Percentiles rank a stretch among this genome's conserved stretches.
These are phyloP conservation scores for Turritis glabra DNA, from an alignment of 345 rosid species.

Conservation along the genomic window DNA sequence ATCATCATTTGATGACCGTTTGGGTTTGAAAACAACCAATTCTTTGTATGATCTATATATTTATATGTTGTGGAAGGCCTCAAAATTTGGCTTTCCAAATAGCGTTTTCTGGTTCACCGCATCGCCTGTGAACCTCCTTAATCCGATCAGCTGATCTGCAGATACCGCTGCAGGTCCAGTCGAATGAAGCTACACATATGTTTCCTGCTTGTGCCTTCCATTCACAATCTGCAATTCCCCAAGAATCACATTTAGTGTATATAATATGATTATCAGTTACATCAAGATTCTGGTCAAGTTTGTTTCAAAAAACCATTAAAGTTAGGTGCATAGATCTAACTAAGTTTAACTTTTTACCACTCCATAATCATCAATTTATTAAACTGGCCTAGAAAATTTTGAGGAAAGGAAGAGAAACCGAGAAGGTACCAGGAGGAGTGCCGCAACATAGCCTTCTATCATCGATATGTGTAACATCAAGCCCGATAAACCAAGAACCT, in stretches of 20 bases:
- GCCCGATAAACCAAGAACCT: slow-evolving; percentile 98
- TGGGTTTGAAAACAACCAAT: not conserved
- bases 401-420: not conserved
- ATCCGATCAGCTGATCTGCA: slow-evolving; percentile 76
- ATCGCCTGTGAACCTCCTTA: slow-evolving; percentile 66
- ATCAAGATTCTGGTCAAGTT: not conserved
- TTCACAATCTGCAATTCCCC: slow-evolving; percentile 56
- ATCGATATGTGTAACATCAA: slow-evolving; percentile 88
- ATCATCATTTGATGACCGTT: slow-evolving; percentile 32
- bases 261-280: not conserved
- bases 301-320: not conserved
- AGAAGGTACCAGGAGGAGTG: slow-evolving; percentile 72
- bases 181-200: slow-evolving; percentile 77
- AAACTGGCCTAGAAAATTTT: not conserved
- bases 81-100: slow-evolving; percentile 90
- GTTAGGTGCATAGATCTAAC: not conserved
- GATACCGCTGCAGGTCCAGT: slow-evolving; percentile 79
- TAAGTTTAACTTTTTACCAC: not conserved
- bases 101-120: slow-evolving; percentile 74
- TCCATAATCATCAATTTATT: not conserved
- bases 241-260: slow-evolving; percentile 18
- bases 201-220: slow-evolving; percentile 86
- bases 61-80: slow-evolving; percentile 28
- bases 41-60: slow-evolving; percentile 19
- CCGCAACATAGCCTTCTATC: slow-evolving; percentile 96